Conservation (phyloP, 495 filamentous ascomycete genomes). For the Xylaria cubensis region DNA sequence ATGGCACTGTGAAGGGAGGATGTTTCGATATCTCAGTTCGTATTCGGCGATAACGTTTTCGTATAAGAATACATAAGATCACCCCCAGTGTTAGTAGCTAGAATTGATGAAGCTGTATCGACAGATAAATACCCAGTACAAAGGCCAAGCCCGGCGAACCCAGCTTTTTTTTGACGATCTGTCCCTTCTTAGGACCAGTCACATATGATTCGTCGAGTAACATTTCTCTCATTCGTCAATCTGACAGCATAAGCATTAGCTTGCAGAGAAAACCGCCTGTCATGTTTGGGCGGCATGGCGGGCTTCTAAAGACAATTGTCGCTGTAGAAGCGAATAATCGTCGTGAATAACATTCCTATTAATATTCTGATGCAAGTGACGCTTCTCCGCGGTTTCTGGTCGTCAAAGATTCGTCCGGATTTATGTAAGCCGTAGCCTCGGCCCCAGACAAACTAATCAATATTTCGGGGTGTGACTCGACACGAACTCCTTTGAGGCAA, state of each 20-base stretch:
- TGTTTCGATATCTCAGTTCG: background rate
- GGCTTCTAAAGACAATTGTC: background rate
- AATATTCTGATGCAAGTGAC: background rate
- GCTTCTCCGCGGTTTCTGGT: constrained; percentile 14
- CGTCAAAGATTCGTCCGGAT: background rate
- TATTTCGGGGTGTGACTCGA: background rate
- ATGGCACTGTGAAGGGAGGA: background rate
- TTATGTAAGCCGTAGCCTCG: constrained; percentile 9
- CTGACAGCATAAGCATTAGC: background rate
- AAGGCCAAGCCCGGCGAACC: background rate
- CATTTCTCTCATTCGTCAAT: background rate
- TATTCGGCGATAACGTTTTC: background rate
- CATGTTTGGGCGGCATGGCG: background rate
- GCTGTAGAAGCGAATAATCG: no score
- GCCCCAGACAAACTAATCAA: background rate
- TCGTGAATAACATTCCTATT: background rate
- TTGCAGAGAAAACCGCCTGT: background rate
- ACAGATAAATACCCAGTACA: background rate
- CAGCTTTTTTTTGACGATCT: background rate
- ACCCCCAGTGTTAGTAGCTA: background rate
- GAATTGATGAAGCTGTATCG: background rate
- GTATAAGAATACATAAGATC: background rate
- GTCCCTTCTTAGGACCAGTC: background rate
- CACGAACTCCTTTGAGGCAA: background rate
- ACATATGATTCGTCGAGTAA: no score